Evolutionary conservation across 2,329 filamentous ascomycete species (phyloP).

Genomic region (Chrysoporthe deuterocubensis): DNA sequence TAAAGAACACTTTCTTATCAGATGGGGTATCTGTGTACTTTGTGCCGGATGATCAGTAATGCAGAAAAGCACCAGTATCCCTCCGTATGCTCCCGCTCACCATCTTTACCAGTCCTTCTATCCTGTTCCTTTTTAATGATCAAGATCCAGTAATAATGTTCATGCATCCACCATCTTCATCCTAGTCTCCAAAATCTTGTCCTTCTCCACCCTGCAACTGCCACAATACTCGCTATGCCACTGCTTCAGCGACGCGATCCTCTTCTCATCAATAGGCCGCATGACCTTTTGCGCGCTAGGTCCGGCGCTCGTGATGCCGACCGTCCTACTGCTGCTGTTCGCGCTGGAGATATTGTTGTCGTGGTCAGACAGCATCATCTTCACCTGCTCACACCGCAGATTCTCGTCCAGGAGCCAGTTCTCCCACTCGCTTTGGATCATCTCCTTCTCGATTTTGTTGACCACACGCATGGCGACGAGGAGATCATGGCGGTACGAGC

Average conservation of each 20-base stretch:
- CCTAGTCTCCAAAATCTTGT: conserved; percentile 36
- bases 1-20: conserved; percentile 7
- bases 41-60: conserved; percentile 2
- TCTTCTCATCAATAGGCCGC: conserved; percentile 36
- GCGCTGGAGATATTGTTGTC: conserved; percentile 19
- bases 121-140: background rate
- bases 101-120: background rate
- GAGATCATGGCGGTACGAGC: conserved; percentile 84
- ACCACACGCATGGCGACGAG: conserved; percentile 88
- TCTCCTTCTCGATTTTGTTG: conserved; percentile 85
- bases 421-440: conserved; percentile 88
- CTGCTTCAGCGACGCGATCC: conserved; percentile 44
- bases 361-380: conserved; percentile 45
- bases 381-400: conserved; percentile 69
- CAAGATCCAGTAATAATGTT: background rate
- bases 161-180: conserved; percentile 35
- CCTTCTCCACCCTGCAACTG: conserved; percentile 56
- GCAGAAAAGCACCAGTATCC: background rate
- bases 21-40: conserved; percentile 11
- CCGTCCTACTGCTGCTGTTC: conserved; percentile 28
- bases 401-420: conserved; percentile 87
- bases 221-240: conserved; percentile 62
- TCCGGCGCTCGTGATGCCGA: conserved; percentile 6
- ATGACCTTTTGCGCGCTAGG: conserved; percentile 33
- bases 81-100: background rate